Percentiles rank a stretch among this genome's conserved stretches.
These are phyloP conservation scores for Alliaria petiolata DNA, from an alignment of 345 rosid genomes.

Conservation along the genomic window DNA sequence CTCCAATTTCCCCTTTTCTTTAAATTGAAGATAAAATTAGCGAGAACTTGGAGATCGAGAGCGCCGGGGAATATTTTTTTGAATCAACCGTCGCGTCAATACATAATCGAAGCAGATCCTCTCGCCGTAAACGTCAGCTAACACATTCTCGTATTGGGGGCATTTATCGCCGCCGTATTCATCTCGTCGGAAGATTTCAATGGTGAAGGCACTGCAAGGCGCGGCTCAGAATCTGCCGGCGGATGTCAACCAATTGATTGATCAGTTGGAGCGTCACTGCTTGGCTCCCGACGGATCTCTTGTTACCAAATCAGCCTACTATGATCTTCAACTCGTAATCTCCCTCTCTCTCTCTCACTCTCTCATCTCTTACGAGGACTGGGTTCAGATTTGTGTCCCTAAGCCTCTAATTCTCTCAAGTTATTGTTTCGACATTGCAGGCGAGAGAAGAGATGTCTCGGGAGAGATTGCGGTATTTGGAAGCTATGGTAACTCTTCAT, in stretches of 20 bases:
- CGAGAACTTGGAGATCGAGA: neutral
- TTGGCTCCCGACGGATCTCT: conserved; percentile 95
- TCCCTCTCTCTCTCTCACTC: conserved; percentile 2
- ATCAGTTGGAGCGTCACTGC: conserved; percentile 97
- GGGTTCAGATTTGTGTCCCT: conserved; percentile 8
- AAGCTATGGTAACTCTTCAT: conserved; percentile 66
- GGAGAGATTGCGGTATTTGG: conserved; percentile 85
- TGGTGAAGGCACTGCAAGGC: conserved; percentile 61
- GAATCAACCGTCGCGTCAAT: conserved; percentile 18
- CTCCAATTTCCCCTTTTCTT: neutral
- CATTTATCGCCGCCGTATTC: neutral
- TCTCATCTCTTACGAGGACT: neutral
- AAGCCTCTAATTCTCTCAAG: neutral
- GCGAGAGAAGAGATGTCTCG: conserved; percentile 96
- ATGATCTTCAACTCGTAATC: conserved; percentile 83
- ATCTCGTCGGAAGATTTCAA: conserved; percentile 10
- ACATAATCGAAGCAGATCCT: conserved; percentile 19
- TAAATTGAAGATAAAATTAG: neutral
- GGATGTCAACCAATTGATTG: conserved; percentile 74
- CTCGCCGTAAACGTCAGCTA: conserved; percentile 21
- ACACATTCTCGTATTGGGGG: neutral
- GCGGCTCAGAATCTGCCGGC: conserved; percentile 69
- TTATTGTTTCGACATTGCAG: conserved; percentile 37
- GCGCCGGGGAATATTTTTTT: neutral
- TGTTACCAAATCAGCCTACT: conserved; percentile 77